A percentile compares a stretch with the other conserved stretches of the same genome.
Conservation (phyloP, 2,329 filamentous ascomycete species). For the Penicillium sp. region DNA sequence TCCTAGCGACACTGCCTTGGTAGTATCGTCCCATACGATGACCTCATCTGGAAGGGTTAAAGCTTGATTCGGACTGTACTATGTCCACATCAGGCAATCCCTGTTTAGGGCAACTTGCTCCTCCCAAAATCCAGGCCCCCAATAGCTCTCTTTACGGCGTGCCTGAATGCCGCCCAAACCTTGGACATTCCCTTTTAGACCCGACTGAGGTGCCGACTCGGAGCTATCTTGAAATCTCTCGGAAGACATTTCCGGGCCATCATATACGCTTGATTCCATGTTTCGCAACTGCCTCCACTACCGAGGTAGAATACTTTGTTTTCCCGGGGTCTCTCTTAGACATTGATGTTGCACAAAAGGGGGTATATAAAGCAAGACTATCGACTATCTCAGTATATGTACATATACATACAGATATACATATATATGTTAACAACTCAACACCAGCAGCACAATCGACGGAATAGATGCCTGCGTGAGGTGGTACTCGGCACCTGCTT, state of each 20-base stretch:
- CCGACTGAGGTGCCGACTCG: not conserved
- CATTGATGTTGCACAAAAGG: not conserved
- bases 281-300: not conserved
- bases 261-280: not conserved
- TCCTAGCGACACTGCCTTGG: not conserved
- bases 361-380: constrained; percentile 4
- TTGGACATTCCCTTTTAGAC: not conserved
- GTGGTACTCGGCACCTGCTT: constrained; percentile 1
- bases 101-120: constrained; percentile 1
- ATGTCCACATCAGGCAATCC: not conserved
- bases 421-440: not conserved
- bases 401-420: no score
- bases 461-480: constrained; percentile 5
- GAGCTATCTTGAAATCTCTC: not conserved
- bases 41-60: not conserved
- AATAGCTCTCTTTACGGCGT: not conserved
- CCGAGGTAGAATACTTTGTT: not conserved
- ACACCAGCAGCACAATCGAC: constrained; percentile 7
- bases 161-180: not conserved
- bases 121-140: not conserved
- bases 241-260: constrained; percentile 4
- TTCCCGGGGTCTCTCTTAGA: not conserved
- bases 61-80: not conserved
- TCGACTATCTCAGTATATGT: not conserved
- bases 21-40: not conserved